phyloP scores from a whole-genome alignment of 169 alveolate genomes.

The Prorocentrum cordatum region DNA sequence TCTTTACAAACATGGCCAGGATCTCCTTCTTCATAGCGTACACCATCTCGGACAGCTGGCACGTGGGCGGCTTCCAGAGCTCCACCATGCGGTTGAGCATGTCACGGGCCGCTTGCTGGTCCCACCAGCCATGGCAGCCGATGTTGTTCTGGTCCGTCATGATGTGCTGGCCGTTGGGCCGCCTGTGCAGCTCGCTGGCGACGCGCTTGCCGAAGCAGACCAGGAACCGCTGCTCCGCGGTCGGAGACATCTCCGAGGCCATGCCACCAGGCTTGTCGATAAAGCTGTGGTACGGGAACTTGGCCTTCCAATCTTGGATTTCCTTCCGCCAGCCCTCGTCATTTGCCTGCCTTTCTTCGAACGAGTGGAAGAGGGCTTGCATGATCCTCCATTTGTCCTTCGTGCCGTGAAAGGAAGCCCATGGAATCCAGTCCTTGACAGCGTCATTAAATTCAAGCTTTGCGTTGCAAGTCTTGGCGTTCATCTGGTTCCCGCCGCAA shows the following conservation, averaged over 20 bases:
- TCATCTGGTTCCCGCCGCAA: background rate
- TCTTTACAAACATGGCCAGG: background rate
- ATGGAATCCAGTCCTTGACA: too few relatives aligned
- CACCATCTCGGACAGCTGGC: background rate
- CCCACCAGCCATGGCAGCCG: background rate
- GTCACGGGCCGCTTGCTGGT: background rate
- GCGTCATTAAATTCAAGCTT: too few relatives aligned
- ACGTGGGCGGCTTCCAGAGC: background rate
- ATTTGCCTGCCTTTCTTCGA: too few relatives aligned
- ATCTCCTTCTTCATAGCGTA: background rate
- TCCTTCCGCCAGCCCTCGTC: too few relatives aligned
- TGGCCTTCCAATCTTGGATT: too few relatives aligned
- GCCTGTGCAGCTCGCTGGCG: background rate
- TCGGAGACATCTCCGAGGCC: background rate
- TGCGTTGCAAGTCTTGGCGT: too few relatives aligned
- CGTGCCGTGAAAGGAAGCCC: too few relatives aligned
- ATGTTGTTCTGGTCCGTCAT: background rate
- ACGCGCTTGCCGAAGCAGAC: background rate
- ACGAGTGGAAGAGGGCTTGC: too few relatives aligned
- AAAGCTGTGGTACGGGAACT: too few relatives aligned
- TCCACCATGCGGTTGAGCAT: background rate
- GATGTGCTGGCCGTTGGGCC: background rate
- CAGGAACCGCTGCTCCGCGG: background rate
- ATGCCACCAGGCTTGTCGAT: too few relatives aligned
- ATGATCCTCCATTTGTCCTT: too few relatives aligned